phyloP scores from a whole-genome alignment of 768 basidiomycete genomes.

The Mycena belliarum region DNA sequence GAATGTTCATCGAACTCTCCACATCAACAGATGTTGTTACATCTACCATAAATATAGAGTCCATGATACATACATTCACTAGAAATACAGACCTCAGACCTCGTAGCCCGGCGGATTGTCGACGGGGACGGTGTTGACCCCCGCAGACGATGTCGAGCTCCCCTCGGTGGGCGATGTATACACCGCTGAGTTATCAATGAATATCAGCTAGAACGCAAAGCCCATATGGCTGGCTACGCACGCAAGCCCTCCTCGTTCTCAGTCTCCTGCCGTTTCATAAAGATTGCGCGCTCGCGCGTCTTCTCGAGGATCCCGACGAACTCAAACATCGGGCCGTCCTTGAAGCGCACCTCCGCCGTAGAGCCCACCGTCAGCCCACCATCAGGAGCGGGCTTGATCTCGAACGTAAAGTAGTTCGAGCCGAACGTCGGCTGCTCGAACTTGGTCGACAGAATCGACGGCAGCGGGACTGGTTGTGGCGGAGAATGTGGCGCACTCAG shows the following conservation, averaged over 20 bases:
- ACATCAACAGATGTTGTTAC: too few relatives aligned
- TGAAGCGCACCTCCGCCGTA: slow-evolving; percentile 65
- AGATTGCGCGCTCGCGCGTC: slow-evolving; percentile 72
- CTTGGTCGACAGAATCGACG: slow-evolving; percentile 62
- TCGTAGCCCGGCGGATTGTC: slow-evolving; percentile 58
- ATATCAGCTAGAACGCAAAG: not conserved
- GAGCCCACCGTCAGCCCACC: slow-evolving; percentile 72
- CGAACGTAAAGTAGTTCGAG: slow-evolving; percentile 65
- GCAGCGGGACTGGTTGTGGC: slow-evolving; percentile 49
- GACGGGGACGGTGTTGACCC: slow-evolving; percentile 42
- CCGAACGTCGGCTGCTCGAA: slow-evolving; percentile 79
- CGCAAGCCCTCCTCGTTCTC: slow-evolving; percentile 65
- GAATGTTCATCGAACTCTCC: too few relatives aligned
- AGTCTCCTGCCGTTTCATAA: slow-evolving; percentile 64
- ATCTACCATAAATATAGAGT: not conserved
- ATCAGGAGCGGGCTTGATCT: slow-evolving; percentile 63
- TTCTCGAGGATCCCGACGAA: slow-evolving; percentile 77
- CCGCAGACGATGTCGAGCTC: slow-evolving; percentile 39
- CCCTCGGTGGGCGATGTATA: slow-evolving; percentile 46
- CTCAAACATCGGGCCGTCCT: slow-evolving; percentile 67
- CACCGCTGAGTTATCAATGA: slow-evolving; percentile 33
- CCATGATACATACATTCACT: not conserved
- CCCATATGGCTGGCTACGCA: slow-evolving; percentile 40
- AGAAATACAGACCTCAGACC: slow-evolving; percentile 26
- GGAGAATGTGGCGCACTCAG: not conserved